A percentile compares a stretch with the other conserved stretches of the same genome.
phyloP scores from a whole-genome alignment of 495 filamentous ascomycete genomes.

The Evernia prunastri region DNA sequence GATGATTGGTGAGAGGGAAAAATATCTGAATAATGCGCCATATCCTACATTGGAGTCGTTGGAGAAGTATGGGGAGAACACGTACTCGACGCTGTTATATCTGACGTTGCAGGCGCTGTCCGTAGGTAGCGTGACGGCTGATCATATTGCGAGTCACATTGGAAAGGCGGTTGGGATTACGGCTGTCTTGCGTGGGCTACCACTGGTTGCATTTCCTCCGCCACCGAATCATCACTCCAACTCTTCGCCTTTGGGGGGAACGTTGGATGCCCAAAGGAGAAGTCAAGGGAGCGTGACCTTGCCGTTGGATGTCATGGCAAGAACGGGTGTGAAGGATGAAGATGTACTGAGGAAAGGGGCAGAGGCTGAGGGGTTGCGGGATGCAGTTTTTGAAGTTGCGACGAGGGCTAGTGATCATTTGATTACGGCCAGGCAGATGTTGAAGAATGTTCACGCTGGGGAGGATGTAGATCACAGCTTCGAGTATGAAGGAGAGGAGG shows the following conservation, averaged over 20 bases:
- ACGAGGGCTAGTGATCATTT: constrained; percentile 92
- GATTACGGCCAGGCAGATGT: constrained; percentile 88
- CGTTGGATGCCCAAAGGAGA: constrained; percentile 32
- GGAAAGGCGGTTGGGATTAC: constrained; percentile 88
- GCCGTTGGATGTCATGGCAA: constrained; percentile 85
- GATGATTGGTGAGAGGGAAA: constrained; percentile 71
- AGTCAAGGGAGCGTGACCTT: constrained; percentile 65
- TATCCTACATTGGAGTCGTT: constrained; percentile 66
- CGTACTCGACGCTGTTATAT: constrained; percentile 91
- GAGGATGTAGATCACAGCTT: constrained; percentile 73
- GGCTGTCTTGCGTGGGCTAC: constrained; percentile 74
- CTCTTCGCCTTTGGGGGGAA: constrained; percentile 33
- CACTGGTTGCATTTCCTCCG: constrained; percentile 71
- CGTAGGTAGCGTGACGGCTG: constrained; percentile 71
- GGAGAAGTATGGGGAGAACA: constrained; percentile 87
- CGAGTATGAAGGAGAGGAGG: constrained; percentile 75
- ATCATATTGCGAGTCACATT: constrained; percentile 89
- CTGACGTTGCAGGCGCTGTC: constrained; percentile 72
- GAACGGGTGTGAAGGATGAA: constrained; percentile 72
- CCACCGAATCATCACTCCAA: constrained; percentile 51
- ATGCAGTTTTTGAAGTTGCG: constrained; percentile 87
- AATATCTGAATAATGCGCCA: constrained; percentile 75
- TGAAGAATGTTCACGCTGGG: constrained; percentile 66
- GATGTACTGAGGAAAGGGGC: constrained; percentile 77
- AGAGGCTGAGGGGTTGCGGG: constrained; percentile 67